A percentile compares a stretch with the other conserved stretches of the same genome.
phyloP scores from a whole-genome alignment of 2,329 filamentous ascomycete species.

The Byssochlamys sp. region DNA sequence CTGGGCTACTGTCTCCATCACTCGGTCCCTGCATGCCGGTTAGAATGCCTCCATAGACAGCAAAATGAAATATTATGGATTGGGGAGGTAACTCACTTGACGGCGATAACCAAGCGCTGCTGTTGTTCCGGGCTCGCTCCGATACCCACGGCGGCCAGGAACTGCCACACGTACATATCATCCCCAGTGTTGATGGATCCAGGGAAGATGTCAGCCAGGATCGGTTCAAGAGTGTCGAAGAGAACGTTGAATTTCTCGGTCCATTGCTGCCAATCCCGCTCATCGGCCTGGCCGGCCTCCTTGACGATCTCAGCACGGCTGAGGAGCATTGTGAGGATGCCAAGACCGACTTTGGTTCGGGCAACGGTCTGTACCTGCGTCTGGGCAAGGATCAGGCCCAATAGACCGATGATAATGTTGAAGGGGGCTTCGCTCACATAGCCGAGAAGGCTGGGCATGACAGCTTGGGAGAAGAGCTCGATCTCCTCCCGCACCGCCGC shows the following conservation, averaged over 20 bases:
- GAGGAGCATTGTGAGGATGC: conserved; percentile 84
- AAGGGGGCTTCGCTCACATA: conserved; percentile 87
- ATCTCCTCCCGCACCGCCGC: conserved; percentile 77
- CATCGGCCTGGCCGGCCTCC: conserved; percentile 60
- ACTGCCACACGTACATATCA: conserved; percentile 96
- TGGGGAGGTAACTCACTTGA: conserved; percentile 52
- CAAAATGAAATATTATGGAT: not conserved
- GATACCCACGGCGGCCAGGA: conserved; percentile 87
- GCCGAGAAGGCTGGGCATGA: conserved; percentile 80
- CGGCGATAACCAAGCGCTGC: conserved; percentile 82
- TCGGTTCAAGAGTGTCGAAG: conserved; percentile 78
- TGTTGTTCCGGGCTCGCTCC: conserved; percentile 90
- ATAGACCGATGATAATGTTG: conserved; percentile 78
- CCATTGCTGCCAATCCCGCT: conserved; percentile 75
- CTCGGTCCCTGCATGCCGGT: conserved; percentile 54
- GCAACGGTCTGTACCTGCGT: conserved; percentile 77
- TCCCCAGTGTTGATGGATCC: conserved; percentile 81
- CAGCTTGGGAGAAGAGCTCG: conserved; percentile 75
- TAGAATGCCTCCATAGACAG: conserved; percentile 5
- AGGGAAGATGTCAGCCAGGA: conserved; percentile 77
- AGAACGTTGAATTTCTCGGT: conserved; percentile 71
- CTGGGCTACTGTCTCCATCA: conserved; percentile 85
- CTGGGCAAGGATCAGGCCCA: conserved; percentile 72
- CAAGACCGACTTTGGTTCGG: conserved; percentile 76
- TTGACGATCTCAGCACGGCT: conserved; percentile 90